Evolutionary conservation across 192 early-diverging fungal species (phyloP).

Genomic region (Funneliformis mosseae): DNA sequence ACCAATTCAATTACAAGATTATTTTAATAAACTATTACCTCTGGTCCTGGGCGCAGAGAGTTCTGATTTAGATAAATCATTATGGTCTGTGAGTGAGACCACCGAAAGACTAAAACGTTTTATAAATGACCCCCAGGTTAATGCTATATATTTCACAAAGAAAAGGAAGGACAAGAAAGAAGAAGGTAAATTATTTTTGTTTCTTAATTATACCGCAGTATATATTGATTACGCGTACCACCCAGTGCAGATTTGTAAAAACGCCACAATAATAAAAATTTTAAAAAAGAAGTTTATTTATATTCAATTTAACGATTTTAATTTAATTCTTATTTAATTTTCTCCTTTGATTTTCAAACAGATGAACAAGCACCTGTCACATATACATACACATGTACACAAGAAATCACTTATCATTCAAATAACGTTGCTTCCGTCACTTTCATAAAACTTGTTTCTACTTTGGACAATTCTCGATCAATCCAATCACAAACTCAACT

Average conservation of each 20-base stretch:
- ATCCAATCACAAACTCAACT: constrained; percentile 84
- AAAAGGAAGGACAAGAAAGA: constrained; percentile 77
- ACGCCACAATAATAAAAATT: not conserved
- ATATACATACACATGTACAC: constrained; percentile 62
- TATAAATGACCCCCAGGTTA: constrained; percentile 70
- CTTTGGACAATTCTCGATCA: constrained; percentile 71
- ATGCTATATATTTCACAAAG: constrained; percentile 79
- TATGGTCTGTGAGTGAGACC: constrained; percentile 70
- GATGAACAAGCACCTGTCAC: constrained; percentile 13
- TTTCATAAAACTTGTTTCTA: constrained; percentile 74
- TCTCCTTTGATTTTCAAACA: not conserved
- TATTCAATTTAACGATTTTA: not conserved
- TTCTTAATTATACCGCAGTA: constrained; percentile 1
- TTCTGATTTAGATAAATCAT: constrained; percentile 57
- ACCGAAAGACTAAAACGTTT: constrained; percentile 73
- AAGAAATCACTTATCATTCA: constrained; percentile 75
- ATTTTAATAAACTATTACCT: constrained; percentile 71
- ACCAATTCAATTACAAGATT: constrained; percentile 63
- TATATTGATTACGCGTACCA: not conserved
- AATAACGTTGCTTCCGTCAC: constrained; percentile 76
- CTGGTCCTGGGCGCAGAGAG: constrained; percentile 72
- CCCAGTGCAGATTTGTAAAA: not conserved
- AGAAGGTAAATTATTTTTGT: constrained; percentile 50
- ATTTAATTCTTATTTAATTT: not conserved
- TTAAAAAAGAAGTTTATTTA: not conserved